Conservation (phyloP, 2,329 filamentous ascomycete species). For the Hyphodiscus sp. region DNA sequence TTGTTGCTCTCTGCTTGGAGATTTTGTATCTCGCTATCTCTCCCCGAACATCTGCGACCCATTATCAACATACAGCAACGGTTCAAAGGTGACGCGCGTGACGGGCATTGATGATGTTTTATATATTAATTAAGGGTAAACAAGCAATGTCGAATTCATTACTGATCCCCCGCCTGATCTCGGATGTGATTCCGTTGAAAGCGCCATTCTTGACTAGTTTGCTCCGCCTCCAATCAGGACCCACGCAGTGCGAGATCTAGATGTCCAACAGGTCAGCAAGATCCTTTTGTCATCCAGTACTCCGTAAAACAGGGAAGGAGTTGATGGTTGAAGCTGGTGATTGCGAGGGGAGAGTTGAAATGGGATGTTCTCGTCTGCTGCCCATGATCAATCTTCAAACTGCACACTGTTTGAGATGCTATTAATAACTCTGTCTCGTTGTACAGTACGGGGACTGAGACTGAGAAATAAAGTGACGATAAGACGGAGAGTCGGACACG, state of each 20-base stretch:
- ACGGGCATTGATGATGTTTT: not conserved
- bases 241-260: not conserved
- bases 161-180: not conserved
- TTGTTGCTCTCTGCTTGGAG: no score
- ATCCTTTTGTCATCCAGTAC: no score
- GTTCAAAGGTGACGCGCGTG: no score
- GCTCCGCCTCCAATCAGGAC: slow-evolving; percentile 3
- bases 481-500: no score
- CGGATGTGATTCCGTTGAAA: not conserved
- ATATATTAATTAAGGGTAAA: not conserved
- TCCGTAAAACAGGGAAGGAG: no score
- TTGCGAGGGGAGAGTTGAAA: not conserved
- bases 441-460: no score
- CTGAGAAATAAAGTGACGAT: no score
- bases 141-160: not conserved
- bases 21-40: no score
- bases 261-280: no score
- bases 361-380: not conserved
- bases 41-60: no score
- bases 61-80: no score
- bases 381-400: not conserved
- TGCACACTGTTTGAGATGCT: not conserved
- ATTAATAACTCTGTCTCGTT: not conserved
- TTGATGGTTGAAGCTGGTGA: no score
- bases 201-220: slow-evolving; percentile 13